Conservation (phyloP, 208 protist species). For the Leishmania amazonensis region DNA sequence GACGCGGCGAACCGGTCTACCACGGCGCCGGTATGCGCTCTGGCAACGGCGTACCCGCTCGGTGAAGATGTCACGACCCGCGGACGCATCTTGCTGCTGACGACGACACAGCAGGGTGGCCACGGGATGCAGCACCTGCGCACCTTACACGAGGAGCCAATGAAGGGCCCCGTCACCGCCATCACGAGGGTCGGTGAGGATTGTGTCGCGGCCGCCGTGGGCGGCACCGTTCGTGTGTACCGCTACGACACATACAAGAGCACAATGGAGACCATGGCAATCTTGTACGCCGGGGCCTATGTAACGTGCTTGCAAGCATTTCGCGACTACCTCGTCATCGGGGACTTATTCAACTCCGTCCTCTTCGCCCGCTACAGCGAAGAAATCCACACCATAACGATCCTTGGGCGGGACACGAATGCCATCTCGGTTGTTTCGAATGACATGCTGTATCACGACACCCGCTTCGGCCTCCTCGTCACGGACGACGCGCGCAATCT, state of each 20-base stretch:
- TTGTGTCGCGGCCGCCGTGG: slow-evolving; percentile 73
- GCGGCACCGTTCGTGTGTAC: slow-evolving; percentile 85
- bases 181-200: slow-evolving; percentile 49
- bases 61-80: slow-evolving; percentile 86
- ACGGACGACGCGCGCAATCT: slow-evolving; percentile 81
- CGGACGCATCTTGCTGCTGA: slow-evolving; percentile 68
- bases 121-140: slow-evolving; percentile 37
- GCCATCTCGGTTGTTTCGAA: slow-evolving; percentile 58
- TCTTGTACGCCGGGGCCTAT: slow-evolving; percentile 87
- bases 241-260: slow-evolving; percentile 56
- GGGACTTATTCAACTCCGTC: slow-evolving; percentile 74
- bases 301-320: slow-evolving; percentile 74
- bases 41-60: slow-evolving; percentile 85
- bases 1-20: slow-evolving; percentile 29
- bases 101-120: slow-evolving; percentile 35
- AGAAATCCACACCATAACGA: slow-evolving; percentile 74
- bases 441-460: slow-evolving; percentile 81
- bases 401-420: slow-evolving; percentile 72
- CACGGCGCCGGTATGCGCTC: slow-evolving; percentile 66
- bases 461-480: slow-evolving; percentile 66
- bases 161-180: slow-evolving; percentile 83
- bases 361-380: slow-evolving; percentile 77
- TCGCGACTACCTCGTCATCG: slow-evolving; percentile 80
- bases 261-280: slow-evolving; percentile 68
- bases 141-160: slow-evolving; percentile 68